Evolutionary conservation across 2,329 filamentous ascomycete genomes (phyloP).

Genomic region (Exophiala mesophila): DNA sequence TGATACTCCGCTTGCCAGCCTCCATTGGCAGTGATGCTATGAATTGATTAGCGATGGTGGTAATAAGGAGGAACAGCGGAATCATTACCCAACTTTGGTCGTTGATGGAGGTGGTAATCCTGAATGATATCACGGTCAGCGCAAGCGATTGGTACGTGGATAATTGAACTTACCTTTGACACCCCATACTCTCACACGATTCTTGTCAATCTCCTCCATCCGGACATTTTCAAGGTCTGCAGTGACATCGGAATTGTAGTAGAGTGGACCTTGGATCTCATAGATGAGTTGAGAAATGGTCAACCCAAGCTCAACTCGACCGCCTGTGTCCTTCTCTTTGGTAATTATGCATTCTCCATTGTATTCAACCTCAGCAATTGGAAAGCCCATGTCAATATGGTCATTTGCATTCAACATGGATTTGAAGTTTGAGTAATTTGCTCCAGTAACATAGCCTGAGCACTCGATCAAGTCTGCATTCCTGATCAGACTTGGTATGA

Average conservation of each 20-base stretch:
- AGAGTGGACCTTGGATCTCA: conserved; percentile 44
- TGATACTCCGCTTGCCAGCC: conserved; percentile 43
- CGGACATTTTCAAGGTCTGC: conserved; percentile 36
- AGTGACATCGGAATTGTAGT: conserved; percentile 44
- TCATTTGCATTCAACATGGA: conserved; percentile 29
- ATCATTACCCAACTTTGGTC: conserved; percentile 47
- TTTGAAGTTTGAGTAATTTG: conserved; percentile 41
- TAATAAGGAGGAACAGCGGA: too few species aligned
- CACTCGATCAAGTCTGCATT: conserved; percentile 55
- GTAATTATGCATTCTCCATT: conserved; percentile 36
- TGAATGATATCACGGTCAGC: too few species aligned
- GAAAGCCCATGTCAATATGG: conserved; percentile 37
- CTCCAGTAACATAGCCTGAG: conserved; percentile 46
- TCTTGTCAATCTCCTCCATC: conserved; percentile 32
- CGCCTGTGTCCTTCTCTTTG: conserved; percentile 35
- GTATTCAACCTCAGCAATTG: conserved; percentile 40
- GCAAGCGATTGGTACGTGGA: conserved; percentile 38
- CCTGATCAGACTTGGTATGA: too few species aligned
- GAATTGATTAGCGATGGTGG: too few species aligned
- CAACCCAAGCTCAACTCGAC: conserved; percentile 37
- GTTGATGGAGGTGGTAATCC: conserved; percentile 43
- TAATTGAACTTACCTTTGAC: conserved; percentile 32
- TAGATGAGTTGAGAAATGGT: conserved; percentile 50
- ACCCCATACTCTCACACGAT: conserved; percentile 33
- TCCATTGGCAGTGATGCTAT: conserved; percentile 41